Conservation (phyloP, 2,329 filamentous ascomycete genomes). For the Hysterium pulicare region DNA sequence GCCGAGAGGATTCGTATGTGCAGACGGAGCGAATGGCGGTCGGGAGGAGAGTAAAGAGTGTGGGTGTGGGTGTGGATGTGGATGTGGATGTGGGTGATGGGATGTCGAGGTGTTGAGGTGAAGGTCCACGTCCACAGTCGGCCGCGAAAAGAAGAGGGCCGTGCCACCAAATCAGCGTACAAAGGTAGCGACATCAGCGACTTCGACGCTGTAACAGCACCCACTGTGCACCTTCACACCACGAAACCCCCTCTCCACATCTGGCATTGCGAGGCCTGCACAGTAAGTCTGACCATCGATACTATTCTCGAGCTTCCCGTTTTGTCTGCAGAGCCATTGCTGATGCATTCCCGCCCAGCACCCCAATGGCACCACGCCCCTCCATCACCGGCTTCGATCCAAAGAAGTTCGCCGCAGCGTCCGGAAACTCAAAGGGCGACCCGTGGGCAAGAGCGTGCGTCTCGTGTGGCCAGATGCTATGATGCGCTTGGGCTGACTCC, state of each 20-base stretch:
- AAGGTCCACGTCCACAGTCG: no score
- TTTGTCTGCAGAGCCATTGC: slow-evolving; percentile 4
- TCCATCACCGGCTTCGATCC: slow-evolving; percentile 94
- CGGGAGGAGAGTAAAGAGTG: not conserved
- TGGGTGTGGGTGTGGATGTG: slow-evolving; percentile 2
- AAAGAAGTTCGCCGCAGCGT: slow-evolving; percentile 70
- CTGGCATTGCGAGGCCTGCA: slow-evolving; percentile 20
- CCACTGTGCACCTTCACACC: no score
- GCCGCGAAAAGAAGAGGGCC: no score
- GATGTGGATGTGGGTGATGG: not conserved
- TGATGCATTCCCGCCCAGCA: slow-evolving; percentile 19
- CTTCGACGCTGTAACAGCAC: no score
- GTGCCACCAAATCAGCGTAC: no score
- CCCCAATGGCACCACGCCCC: slow-evolving; percentile 54
- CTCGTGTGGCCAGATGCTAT: not conserved
- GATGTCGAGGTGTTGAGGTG: no score
- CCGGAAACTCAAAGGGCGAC: slow-evolving; percentile 59
- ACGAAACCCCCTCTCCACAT: slow-evolving; percentile 16
- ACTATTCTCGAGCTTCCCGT: not conserved
- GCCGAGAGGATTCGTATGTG: not conserved
- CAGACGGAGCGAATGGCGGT: not conserved
- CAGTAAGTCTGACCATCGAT: slow-evolving; percentile 16
- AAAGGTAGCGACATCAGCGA: no score
- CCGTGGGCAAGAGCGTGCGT: slow-evolving; percentile 62
- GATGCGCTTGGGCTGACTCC: slow-evolving; percentile 1